Percentiles rank a stretch among this genome's conserved stretches.
phyloP scores from a whole-genome alignment of 2,329 filamentous ascomycete species.

The Fusarium virguliforme region DNA sequence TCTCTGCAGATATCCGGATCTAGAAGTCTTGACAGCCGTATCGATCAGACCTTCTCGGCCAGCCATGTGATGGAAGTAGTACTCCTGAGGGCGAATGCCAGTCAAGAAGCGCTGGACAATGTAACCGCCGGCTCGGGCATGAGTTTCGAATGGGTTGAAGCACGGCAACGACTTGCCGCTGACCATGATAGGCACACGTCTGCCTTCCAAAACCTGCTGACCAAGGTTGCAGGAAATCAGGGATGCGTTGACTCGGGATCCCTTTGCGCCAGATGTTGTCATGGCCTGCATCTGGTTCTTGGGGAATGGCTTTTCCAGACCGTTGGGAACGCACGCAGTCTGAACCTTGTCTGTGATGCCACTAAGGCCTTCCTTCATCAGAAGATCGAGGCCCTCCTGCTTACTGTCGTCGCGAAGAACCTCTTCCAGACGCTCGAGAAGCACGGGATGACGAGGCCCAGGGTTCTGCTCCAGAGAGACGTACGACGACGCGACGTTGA shows the following conservation, averaged over 20 bases:
- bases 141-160: slow-evolving; percentile 92
- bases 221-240: slow-evolving; percentile 98
- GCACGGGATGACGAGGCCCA: slow-evolving; percentile 76
- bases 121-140: slow-evolving; percentile 91
- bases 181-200: slow-evolving; percentile 96
- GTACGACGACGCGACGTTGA: slow-evolving; percentile 87
- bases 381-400: slow-evolving; percentile 88
- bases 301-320: slow-evolving; percentile 92
- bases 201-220: slow-evolving; percentile 95
- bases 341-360: slow-evolving; percentile 86
- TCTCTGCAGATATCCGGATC: slow-evolving; percentile 95
- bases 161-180: slow-evolving; percentile 97
- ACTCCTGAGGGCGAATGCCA: slow-evolving; percentile 96
- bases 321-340: slow-evolving; percentile 82
- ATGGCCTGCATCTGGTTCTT: slow-evolving; percentile 99
- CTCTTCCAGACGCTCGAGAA: slow-evolving; percentile 86
- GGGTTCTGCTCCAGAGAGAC: slow-evolving; percentile 83
- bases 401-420: slow-evolving; percentile 93
- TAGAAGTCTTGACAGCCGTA: slow-evolving; percentile 97
- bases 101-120: slow-evolving; percentile 98
- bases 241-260: slow-evolving; percentile 92
- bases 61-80: slow-evolving; percentile 99
- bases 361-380: slow-evolving; percentile 82
- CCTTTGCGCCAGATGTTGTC: slow-evolving; percentile 97
- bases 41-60: slow-evolving; percentile 98